Conservation (phyloP, 2,329 filamentous ascomycete species). For the Botrytis deweyae region DNA sequence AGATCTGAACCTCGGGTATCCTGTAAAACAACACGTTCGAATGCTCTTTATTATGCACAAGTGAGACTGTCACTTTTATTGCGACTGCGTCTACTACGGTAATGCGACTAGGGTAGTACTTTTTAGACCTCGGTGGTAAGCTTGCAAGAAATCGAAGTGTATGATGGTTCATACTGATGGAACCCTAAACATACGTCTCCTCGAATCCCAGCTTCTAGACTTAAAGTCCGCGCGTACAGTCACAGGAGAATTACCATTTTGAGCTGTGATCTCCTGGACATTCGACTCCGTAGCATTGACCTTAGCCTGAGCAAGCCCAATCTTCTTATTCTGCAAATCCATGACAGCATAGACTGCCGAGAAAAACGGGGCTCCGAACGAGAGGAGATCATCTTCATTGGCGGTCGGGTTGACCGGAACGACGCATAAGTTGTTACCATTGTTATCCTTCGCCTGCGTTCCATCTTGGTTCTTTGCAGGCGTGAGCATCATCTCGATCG, state of each 20-base stretch:
- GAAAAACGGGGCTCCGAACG: not conserved
- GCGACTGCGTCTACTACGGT: no score
- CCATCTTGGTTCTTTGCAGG: not conserved
- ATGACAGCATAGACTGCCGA: not conserved
- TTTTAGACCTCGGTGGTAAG: accelerated
- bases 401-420: not conserved
- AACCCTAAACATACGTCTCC: not conserved
- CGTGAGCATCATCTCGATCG: not conserved
- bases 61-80: not conserved
- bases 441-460: not conserved
- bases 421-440: not conserved
- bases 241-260: not conserved
- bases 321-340: not conserved
- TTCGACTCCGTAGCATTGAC: not conserved
- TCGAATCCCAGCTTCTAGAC: not conserved
- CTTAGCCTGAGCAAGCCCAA: not conserved
- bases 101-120: no score
- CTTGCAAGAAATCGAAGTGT: not conserved
- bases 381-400: not conserved
- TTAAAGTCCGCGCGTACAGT: not conserved
- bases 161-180: not conserved
- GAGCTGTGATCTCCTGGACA: not conserved
- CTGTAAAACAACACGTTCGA: not conserved
- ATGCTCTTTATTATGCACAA: not conserved
- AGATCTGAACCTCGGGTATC: not conserved